Conservation (phyloP, 2,329 filamentous ascomycete species). For the Aaosphaeria arxii region DNA sequence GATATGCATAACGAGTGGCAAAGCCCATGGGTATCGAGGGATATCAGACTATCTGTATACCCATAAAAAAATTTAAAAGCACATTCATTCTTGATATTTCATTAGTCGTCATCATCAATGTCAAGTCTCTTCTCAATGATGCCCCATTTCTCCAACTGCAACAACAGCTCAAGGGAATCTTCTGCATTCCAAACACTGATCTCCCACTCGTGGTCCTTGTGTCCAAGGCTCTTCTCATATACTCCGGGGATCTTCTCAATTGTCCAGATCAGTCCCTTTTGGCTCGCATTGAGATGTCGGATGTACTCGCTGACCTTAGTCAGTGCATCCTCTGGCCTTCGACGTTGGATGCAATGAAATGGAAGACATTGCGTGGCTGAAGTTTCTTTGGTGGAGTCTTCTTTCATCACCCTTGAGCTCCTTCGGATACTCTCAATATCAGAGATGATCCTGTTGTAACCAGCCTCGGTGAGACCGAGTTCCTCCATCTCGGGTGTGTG, state of each 20-base stretch:
- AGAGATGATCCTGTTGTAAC: slow-evolving; percentile 12
- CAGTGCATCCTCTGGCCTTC: slow-evolving; percentile 12
- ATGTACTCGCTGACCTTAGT: slow-evolving; percentile 18
- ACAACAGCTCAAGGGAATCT: slow-evolving; percentile 19
- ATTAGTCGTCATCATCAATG: slow-evolving; percentile 16
- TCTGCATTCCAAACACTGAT: slow-evolving; percentile 22
- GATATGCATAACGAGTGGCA: too few species aligned
- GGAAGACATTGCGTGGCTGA: not conserved
- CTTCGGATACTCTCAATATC: slow-evolving; percentile 15
- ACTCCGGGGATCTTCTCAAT: slow-evolving; percentile 21
- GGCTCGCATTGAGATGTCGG: slow-evolving; percentile 14
- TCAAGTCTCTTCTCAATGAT: slow-evolving; percentile 18
- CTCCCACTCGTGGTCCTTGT: slow-evolving; percentile 19
- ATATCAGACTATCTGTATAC: not conserved
- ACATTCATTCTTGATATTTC: not conserved
- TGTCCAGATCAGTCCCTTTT: slow-evolving; percentile 19
- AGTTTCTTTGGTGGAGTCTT: not conserved
- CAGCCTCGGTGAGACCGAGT: slow-evolving; percentile 14
- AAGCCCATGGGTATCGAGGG: too few species aligned
- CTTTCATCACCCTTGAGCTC: not conserved
- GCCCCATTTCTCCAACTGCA: slow-evolving; percentile 20
- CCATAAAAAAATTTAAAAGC: not conserved
- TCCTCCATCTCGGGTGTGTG: slow-evolving; percentile 22
- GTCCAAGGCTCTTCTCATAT: slow-evolving; percentile 12
- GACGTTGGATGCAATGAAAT: not conserved